phyloP scores from a whole-genome alignment of 2,329 filamentous ascomycete genomes.

The Fusarium hostae region DNA sequence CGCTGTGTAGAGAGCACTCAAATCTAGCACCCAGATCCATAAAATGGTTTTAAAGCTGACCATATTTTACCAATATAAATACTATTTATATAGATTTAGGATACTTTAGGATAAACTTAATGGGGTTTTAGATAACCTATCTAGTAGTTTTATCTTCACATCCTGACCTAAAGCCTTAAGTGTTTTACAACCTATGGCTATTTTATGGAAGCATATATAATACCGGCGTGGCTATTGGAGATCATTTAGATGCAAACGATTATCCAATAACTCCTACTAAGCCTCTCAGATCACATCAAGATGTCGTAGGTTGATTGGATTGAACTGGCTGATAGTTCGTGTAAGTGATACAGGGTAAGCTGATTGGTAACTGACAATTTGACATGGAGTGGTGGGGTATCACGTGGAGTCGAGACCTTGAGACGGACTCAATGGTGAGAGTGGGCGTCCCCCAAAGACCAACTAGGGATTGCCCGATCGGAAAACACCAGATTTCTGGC shows the following conservation, averaged over 20 bases:
- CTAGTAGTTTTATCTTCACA: too few species aligned
- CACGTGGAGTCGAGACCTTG: constrained; percentile 34
- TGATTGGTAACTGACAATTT: too few species aligned
- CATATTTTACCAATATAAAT: not conserved
- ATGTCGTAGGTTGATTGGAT: too few species aligned
- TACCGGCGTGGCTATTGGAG: too few species aligned
- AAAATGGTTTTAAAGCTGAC: not conserved
- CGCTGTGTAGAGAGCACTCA: too few species aligned
- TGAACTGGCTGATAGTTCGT: not conserved
- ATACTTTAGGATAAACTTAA: fast-evolving
- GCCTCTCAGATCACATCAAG: not conserved
- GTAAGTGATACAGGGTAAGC: constrained; percentile 36
- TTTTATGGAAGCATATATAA: too few species aligned
- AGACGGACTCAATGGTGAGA: constrained; percentile 26
- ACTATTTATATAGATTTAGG: too few species aligned
- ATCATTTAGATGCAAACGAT: not conserved
- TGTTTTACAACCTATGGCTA: not conserved
- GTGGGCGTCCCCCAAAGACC: constrained; percentile 23
- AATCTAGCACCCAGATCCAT: fast-evolving
- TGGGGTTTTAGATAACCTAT: not conserved
- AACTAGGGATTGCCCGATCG: constrained; percentile 33
- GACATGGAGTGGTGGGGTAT: constrained; percentile 25
- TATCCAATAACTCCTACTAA: not conserved
- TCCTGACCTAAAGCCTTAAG: not conserved
- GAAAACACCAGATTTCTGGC: constrained; percentile 39